phyloP scores from a whole-genome alignment of 805 yeast genomes.

The Starmerella lactis-condensi region DNA sequence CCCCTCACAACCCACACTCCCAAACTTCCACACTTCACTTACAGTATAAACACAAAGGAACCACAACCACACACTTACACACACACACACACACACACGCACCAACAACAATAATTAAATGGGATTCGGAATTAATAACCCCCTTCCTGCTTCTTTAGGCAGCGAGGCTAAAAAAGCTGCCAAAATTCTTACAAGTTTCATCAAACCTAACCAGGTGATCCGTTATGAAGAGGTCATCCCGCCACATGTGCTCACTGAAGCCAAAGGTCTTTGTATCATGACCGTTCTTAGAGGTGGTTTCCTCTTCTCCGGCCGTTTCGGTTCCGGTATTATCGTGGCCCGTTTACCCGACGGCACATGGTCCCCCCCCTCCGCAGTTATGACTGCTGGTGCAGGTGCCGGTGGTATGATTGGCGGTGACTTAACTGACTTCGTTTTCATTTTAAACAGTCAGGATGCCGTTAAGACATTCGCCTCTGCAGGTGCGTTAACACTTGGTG shows the following conservation, averaged over 20 bases:
- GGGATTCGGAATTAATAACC: slow-evolving; percentile 58
- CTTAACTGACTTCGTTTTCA: slow-evolving; percentile 86
- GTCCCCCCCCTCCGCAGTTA: slow-evolving; percentile 95
- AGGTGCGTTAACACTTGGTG: slow-evolving; percentile 89
- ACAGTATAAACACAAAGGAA: too few relatives aligned
- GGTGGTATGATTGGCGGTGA: slow-evolving; percentile 97
- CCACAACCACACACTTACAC: too few relatives aligned
- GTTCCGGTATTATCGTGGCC: slow-evolving; percentile 89
- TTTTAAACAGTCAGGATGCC: slow-evolving; percentile 68
- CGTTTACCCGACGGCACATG: slow-evolving; percentile 85
- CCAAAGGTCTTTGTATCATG: slow-evolving; percentile 78
- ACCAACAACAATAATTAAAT: too few relatives aligned
- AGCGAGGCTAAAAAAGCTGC: slow-evolving; percentile 91
- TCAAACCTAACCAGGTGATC: slow-evolving; percentile 83
- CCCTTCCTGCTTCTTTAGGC: slow-evolving; percentile 75
- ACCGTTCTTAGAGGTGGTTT: slow-evolving; percentile 97
- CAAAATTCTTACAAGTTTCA: slow-evolving; percentile 67
- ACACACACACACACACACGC: too few relatives aligned
- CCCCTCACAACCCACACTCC: too few relatives aligned
- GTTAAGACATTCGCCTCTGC: slow-evolving; percentile 85
- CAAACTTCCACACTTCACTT: too few relatives aligned
- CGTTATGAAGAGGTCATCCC: slow-evolving; percentile 83
- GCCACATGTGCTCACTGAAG: slow-evolving; percentile 65
- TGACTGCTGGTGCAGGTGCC: slow-evolving; percentile 95
- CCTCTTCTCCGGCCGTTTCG: slow-evolving; percentile 89